These are phyloP conservation scores for Fistulinella prunicolor DNA, from an alignment of 768 basidiomycete genomes.

Conservation along the genomic window DNA sequence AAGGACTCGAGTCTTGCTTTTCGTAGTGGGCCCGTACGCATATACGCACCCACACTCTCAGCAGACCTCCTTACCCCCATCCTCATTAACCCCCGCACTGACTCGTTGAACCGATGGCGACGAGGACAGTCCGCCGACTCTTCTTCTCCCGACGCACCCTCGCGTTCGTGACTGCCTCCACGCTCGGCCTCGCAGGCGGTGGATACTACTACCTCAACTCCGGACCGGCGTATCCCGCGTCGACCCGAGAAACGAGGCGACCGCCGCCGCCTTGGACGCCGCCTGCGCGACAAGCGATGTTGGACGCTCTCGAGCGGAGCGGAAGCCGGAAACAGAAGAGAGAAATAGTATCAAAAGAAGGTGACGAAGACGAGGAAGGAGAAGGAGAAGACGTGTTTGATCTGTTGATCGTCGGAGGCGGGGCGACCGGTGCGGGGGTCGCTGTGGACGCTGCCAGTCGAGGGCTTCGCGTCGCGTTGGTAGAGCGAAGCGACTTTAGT, in stretches of 20 bases:
- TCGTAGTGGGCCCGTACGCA: no score
- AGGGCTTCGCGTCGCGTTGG: slow-evolving; percentile 88
- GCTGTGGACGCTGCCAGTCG: slow-evolving; percentile 92
- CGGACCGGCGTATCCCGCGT: slow-evolving; percentile 61
- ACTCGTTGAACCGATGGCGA: no score
- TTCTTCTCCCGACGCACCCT: slow-evolving; percentile 58
- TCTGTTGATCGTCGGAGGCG: slow-evolving; percentile 85
- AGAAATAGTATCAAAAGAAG: no score
- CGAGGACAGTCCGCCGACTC: no score
- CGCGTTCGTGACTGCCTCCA: slow-evolving; percentile 50
- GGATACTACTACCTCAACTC: slow-evolving; percentile 75
- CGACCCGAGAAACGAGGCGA: slow-evolving; percentile 63
- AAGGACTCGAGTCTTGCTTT: no score
- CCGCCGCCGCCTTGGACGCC: slow-evolving; percentile 81
- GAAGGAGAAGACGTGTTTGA: slow-evolving; percentile 63
- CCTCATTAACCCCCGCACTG: no score
- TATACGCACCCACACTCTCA: no score
- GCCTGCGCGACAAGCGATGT: slow-evolving; percentile 63
- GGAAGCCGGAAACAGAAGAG: no score
- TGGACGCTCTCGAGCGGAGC: slow-evolving; percentile 44
- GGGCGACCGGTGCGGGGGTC: slow-evolving; percentile 95
- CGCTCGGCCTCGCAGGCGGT: slow-evolving; percentile 50
- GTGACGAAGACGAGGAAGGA: slow-evolving; percentile 43
- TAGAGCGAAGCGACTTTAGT: slow-evolving; percentile 90
- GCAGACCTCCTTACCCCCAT: no score